These are phyloP conservation scores for Sequoia sempervirens DNA, from an alignment of 75 land plant genomes.

Conservation along the genomic window DNA sequence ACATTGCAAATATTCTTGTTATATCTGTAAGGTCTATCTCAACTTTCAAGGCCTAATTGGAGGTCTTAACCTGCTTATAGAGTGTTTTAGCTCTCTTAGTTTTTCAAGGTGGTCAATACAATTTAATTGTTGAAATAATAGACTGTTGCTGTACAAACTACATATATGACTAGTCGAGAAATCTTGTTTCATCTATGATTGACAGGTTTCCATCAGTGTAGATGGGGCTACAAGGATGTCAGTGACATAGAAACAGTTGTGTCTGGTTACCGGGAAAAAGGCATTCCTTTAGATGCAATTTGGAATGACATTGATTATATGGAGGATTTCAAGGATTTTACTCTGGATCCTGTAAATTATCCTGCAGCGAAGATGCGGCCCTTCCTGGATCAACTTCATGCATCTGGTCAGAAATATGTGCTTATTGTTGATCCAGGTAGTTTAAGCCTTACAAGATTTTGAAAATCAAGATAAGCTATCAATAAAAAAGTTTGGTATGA, in stretches of 20 bases:
- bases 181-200: not conserved
- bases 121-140: not conserved
- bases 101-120: not conserved
- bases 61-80: not conserved
- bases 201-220: slow-evolving; percentile 75
- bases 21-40: not conserved
- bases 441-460: not conserved
- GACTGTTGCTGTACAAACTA: not conserved
- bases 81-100: not conserved
- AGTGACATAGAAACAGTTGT: slow-evolving; percentile 45
- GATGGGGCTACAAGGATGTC: slow-evolving; percentile 63
- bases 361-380: slow-evolving; percentile 39
- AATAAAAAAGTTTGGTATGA: not conserved
- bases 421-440: slow-evolving; percentile 71
- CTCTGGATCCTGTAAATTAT: slow-evolving; percentile 68
- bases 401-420: slow-evolving; percentile 53
- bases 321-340: slow-evolving; percentile 75
- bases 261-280: slow-evolving; percentile 41
- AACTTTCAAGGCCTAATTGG: not conserved
- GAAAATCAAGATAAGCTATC: not conserved
- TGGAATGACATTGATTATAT: slow-evolving; percentile 93
- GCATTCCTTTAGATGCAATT: slow-evolving; percentile 69
- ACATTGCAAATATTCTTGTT: not conserved
- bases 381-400: slow-evolving; percentile 57
- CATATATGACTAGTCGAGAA: not conserved